These are phyloP conservation scores for Lipomyces kockii DNA, from an alignment of 805 yeast species.

Conservation along the genomic window DNA sequence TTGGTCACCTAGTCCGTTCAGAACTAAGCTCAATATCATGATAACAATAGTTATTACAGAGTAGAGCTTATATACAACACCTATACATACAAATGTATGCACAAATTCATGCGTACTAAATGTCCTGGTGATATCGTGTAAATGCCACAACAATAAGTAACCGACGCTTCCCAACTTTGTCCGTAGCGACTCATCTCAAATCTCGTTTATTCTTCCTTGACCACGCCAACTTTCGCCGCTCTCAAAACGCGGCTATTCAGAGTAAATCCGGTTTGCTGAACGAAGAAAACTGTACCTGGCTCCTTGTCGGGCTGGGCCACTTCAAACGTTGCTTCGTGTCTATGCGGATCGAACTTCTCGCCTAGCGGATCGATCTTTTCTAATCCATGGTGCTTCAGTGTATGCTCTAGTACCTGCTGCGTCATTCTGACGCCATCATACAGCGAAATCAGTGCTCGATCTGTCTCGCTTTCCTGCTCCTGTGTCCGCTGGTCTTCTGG, in stretches of 20 bases:
- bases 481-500: slow-evolving; percentile 41
- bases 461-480: slow-evolving; percentile 52
- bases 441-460: slow-evolving; percentile 70
- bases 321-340: slow-evolving; percentile 92
- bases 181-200: background rate
- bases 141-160: background rate
- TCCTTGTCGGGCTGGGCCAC: slow-evolving; percentile 83
- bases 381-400: slow-evolving; percentile 79
- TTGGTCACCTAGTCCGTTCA: background rate
- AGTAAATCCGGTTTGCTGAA: slow-evolving; percentile 87
- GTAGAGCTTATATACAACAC: slow-evolving; percentile 7
- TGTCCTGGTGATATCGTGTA: background rate
- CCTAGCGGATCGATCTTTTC: slow-evolving; percentile 81
- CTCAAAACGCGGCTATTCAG: slow-evolving; percentile 86
- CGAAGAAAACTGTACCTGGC: slow-evolving; percentile 90
- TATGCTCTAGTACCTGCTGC: slow-evolving; percentile 80
- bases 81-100: background rate
- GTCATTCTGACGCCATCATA: slow-evolving; percentile 93
- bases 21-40: background rate
- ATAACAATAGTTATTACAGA: slow-evolving; percentile 2
- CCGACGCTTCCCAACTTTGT: background rate
- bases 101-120: background rate
- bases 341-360: slow-evolving; percentile 85
- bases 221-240: slow-evolving; percentile 96
- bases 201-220: slow-evolving; percentile 50